Conservation (phyloP, 495 filamentous ascomycete genomes). For the Penicillium crystallinum region DNA sequence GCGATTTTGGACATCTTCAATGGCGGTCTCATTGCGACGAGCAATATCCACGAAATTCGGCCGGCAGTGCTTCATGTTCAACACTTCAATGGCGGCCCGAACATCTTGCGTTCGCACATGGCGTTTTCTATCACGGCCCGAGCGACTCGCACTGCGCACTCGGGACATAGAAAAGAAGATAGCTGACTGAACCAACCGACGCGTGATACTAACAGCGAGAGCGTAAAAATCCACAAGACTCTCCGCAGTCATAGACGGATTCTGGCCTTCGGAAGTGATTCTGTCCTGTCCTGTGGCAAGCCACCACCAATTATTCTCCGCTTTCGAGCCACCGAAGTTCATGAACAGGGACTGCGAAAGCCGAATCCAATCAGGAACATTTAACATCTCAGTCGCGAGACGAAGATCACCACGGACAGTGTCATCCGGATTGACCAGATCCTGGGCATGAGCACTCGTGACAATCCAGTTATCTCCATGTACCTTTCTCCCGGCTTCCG, state of each 20-base stretch:
- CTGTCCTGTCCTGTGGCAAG: conserved; percentile 27
- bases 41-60: conserved; percentile 56
- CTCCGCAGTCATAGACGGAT: conserved; percentile 61
- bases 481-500: conserved; percentile 45
- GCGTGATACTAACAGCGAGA: conserved; percentile 60
- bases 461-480: conserved; percentile 56
- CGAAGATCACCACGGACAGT: conserved; percentile 30
- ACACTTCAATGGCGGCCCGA: conserved; percentile 52
- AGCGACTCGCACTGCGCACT: conserved; percentile 38
- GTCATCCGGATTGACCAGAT: conserved; percentile 18
- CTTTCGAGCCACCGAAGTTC: conserved; percentile 53
- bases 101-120: conserved; percentile 59
- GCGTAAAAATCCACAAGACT: conserved; percentile 70
- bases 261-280: conserved; percentile 27
- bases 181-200: conserved; percentile 59
- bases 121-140: conserved; percentile 25
- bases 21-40: conserved; percentile 53
- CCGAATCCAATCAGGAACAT: conserved; percentile 54
- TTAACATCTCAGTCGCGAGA: conserved; percentile 54
- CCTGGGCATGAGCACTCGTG: conserved; percentile 27
- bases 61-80: conserved; percentile 33
- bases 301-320: conserved; percentile 62
- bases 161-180: conserved; percentile 62
- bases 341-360: conserved; percentile 70
- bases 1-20: conserved; percentile 42